phyloP scores from a whole-genome alignment of 2,329 filamentous ascomycete genomes.

The Aspergillus piperis region DNA sequence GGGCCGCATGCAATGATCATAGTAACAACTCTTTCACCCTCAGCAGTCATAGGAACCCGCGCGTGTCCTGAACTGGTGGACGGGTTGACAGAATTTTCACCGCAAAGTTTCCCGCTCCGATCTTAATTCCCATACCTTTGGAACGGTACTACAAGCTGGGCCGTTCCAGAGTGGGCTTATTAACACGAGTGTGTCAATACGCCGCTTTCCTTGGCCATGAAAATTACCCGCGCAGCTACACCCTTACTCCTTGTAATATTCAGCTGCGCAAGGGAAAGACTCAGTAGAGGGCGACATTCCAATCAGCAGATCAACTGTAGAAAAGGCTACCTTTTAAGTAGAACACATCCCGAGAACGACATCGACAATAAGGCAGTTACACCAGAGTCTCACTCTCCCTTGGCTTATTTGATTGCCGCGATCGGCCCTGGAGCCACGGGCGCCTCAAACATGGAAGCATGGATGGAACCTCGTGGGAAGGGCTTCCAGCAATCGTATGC shows the following conservation, averaged over 20 bases:
- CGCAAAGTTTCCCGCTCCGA: neutral
- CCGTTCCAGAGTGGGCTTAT: neutral
- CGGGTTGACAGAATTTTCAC: neutral
- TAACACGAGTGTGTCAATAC: neutral
- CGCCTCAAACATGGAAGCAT: neutral
- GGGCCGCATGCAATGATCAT: too few species aligned
- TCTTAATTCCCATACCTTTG: neutral
- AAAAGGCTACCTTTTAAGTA: neutral
- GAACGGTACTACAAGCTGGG: neutral
- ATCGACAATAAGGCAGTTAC: too few species aligned
- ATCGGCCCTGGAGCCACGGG: slow-evolving; percentile 8
- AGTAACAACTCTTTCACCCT: too few species aligned
- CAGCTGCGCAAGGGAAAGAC: too few species aligned
- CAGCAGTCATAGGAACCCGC: too few species aligned
- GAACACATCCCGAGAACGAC: neutral
- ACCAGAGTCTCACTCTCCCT: neutral
- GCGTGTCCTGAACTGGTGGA: neutral
- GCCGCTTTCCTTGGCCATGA: neutral
- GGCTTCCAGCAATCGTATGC: neutral
- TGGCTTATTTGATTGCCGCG: neutral
- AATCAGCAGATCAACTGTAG: neutral
- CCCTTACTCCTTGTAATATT: neutral
- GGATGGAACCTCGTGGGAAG: neutral
- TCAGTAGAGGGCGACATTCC: too few species aligned
- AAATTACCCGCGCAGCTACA: neutral